These are phyloP conservation scores for Paraleonurus japonicus DNA, from an alignment of 257 asterid genomes.

Conservation along the genomic window DNA sequence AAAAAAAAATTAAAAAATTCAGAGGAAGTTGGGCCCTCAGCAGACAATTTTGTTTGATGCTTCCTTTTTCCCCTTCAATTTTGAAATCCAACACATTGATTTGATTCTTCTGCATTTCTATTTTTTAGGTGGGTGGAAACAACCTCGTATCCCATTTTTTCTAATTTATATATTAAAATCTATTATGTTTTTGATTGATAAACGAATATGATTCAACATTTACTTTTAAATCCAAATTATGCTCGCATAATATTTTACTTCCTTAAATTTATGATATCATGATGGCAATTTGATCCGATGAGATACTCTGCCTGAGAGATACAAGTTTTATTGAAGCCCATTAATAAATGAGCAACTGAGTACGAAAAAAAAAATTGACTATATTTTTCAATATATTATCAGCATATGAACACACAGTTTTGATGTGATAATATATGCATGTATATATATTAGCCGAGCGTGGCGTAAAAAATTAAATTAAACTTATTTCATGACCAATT, in stretches of 20 bases:
- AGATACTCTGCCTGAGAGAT: neutral
- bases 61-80: neutral
- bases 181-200: neutral
- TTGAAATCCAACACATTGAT: constrained; percentile 1
- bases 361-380: too few species aligned
- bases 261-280: neutral
- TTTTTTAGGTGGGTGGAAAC: neutral
- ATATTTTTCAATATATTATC: too few species aligned
- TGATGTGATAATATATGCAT: too few species aligned
- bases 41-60: constrained; percentile 3
- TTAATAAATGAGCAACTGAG: too few species aligned
- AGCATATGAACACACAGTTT: too few species aligned
- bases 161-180: neutral
- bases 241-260: neutral
- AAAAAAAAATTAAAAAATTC: too few species aligned
- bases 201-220: neutral
- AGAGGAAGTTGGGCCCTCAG: neutral
- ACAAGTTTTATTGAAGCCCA: too few species aligned
- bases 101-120: neutral
- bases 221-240: neutral
- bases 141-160: neutral
- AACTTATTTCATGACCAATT: neutral
- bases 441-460: neutral
- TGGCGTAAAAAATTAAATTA: neutral
- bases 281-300: neutral